Evolutionary conservation across 2,329 filamentous ascomycete genomes (phyloP).

Genomic region (Colletotrichum liaoningense): DNA sequence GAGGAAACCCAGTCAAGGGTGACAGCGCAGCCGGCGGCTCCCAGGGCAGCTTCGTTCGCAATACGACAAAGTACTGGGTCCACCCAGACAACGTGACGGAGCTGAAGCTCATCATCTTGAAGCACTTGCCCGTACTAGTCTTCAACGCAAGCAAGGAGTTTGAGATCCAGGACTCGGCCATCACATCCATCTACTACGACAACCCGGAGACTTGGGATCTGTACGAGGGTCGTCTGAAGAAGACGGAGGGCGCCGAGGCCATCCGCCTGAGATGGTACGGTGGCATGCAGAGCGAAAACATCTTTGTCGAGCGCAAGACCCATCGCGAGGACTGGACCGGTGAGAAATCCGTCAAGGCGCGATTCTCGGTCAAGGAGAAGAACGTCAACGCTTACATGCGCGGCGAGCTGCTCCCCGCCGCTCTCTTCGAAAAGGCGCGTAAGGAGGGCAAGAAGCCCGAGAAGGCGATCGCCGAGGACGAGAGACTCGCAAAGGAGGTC

Average conservation of each 20-base stretch:
- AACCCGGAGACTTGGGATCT: slow-evolving; percentile 94
- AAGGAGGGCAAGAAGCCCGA: slow-evolving; percentile 95
- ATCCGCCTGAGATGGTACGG: slow-evolving; percentile 98
- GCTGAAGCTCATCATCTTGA: slow-evolving; percentile 95
- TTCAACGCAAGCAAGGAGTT: slow-evolving; percentile 99
- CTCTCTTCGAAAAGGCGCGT: slow-evolving; percentile 95
- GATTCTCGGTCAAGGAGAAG: slow-evolving; percentile 96
- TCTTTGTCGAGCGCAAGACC: slow-evolving; percentile 97
- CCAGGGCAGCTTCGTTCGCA: slow-evolving; percentile 95
- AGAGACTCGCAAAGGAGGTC: slow-evolving; percentile 89
- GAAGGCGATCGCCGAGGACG: slow-evolving; percentile 90
- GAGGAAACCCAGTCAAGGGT: slow-evolving; percentile 91
- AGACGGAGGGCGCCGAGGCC: slow-evolving; percentile 96
- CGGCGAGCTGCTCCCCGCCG: slow-evolving; percentile 85
- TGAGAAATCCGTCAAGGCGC: slow-evolving; percentile 98
- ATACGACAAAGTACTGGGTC: slow-evolving; percentile 99
- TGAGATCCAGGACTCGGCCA: slow-evolving; percentile 88
- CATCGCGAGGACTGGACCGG: slow-evolving; percentile 99
- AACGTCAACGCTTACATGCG: slow-evolving; percentile 91
- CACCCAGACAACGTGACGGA: slow-evolving; percentile 99
- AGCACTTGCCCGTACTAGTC: slow-evolving; percentile 95
- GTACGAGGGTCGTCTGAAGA: slow-evolving; percentile 94
- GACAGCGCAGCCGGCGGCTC: slow-evolving; percentile 91
- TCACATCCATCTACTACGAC: slow-evolving; percentile 98
- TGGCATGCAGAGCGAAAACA: slow-evolving; percentile 93